A percentile compares a stretch with the other conserved stretches of the same genome.
phyloP scores from a whole-genome alignment of 2,329 filamentous ascomycete species.

The Dothideomycetes sp. region DNA sequence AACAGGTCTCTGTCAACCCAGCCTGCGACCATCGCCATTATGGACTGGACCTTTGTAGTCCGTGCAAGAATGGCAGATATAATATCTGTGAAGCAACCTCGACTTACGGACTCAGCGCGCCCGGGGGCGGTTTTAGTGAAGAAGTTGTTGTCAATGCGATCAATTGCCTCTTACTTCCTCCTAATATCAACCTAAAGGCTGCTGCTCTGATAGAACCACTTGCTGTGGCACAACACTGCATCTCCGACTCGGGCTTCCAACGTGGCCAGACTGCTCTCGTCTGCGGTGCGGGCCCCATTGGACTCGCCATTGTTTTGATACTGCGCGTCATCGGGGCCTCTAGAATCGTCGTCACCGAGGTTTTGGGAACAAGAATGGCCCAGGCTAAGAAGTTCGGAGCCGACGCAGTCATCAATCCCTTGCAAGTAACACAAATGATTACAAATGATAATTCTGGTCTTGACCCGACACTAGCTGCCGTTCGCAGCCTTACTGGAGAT shows the following conservation, averaged over 20 bases:
- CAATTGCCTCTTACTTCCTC: constrained; percentile 39
- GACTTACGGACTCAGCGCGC: constrained; percentile 25
- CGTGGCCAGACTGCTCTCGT: constrained; percentile 40
- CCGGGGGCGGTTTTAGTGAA: constrained; percentile 46
- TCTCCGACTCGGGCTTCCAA: constrained; percentile 35
- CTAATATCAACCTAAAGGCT: constrained; percentile 40
- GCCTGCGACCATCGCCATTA: constrained; percentile 4
- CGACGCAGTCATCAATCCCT: constrained; percentile 4
- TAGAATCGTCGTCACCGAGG: constrained; percentile 47
- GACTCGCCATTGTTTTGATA: constrained; percentile 47
- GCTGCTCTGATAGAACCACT: constrained; percentile 52
- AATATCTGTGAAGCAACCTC: constrained; percentile 3
- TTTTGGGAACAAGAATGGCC: constrained; percentile 15
- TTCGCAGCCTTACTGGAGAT: not conserved
- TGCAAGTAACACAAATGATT: not conserved
- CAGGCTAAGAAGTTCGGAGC: constrained; percentile 6
- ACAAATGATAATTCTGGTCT: not conserved
- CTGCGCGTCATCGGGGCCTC: constrained; percentile 41
- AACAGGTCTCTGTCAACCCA: constrained; percentile 49
- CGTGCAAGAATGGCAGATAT: not conserved
- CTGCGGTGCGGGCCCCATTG: constrained; percentile 52
- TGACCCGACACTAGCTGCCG: not conserved
- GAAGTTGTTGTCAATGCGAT: constrained; percentile 40
- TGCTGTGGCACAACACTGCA: constrained; percentile 53
- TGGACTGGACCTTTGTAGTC: not conserved